Base-by-base conservation (phyloP, 345 rosid species). In the Salix udensis region DNA sequence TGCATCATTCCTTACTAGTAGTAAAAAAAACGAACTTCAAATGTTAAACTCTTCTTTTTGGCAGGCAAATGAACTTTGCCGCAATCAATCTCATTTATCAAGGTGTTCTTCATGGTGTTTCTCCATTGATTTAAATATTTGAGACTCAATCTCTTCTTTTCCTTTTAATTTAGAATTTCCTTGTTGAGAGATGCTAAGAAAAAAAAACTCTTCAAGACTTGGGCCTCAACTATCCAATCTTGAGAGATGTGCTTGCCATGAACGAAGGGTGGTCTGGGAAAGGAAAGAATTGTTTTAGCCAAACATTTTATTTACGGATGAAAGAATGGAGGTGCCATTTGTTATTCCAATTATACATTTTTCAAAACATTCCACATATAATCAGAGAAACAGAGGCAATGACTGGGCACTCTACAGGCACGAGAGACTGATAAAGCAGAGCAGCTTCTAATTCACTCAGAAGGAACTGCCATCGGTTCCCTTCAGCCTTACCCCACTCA, bases 311-410 rank as follows among this genome's bases (percentile, higher is more conserved):
- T 88, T 87, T 83, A 85, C 78, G 79, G 79, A 84, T 46, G 81
- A 88, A 87, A 78, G 82, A 85, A 53, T 44, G 77, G 74, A 68
- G 69, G 76, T 77, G 85, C 78, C 86, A 77, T 80, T 71, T 86
- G 86, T 81, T 73, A 77, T 82, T 89, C 84, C 87, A 89, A 81
- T 79, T 82, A 85, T 86, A 86, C 85, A 85, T 67, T 70, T 40
- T 67, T 80, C 78, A 76, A 37, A 39, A 67, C 46, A 79, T 78
- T 76, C 76, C 74, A 78, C 52, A 78, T 81, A 81, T 84, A 84
- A 86, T 82, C 85, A 82, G 86, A 83, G 77, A 80, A 84, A 82
- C 82, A 72, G 62, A 6, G 78, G 75, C 76, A 80, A 77, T 70
- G 79, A 73, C 76, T 26, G 67, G 74, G 77, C 82, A 67, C 74